Conservation (phyloP, 2,329 filamentous ascomycete genomes). For the Ophiocordyceps camponoti-rufipedis region DNA sequence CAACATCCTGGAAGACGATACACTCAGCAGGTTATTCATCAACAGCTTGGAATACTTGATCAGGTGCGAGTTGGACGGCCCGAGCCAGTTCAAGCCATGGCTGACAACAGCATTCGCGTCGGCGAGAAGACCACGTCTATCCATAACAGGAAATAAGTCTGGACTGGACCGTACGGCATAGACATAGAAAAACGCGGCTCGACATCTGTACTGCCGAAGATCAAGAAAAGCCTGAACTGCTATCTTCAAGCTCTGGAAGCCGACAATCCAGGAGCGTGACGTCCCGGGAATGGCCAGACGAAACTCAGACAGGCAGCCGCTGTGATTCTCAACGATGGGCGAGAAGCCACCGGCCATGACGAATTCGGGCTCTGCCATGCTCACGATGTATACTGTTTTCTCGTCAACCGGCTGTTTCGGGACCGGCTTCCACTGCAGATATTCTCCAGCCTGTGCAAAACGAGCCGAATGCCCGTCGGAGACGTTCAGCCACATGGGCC, state of each 20-base stretch:
- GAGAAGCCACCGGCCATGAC: not conserved
- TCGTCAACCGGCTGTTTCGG: not conserved
- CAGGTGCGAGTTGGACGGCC: not conserved
- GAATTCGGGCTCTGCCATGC: not conserved
- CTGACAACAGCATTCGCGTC: not conserved
- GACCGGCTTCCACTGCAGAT: not conserved
- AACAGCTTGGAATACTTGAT: not conserved
- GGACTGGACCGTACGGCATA: not conserved
- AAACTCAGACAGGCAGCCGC: not conserved
- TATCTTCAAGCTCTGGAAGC: not conserved
- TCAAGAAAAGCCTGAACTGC: not conserved
- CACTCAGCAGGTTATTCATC: not conserved
- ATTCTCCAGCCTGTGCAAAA: not conserved
- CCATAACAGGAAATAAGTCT: not conserved
- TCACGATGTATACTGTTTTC: not conserved
- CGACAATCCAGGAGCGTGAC: not conserved
- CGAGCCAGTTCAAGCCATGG: not conserved
- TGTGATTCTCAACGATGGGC: not conserved
- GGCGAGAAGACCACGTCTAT: not conserved
- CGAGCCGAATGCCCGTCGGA: not conserved
- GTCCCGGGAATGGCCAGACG: not conserved
- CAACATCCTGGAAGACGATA: not conserved
- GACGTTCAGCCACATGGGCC: not conserved
- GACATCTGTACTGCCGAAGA: not conserved
- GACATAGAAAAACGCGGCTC: not conserved